phyloP scores from a whole-genome alignment of 257 asterid genomes.

The Gardenia jasminoides region DNA sequence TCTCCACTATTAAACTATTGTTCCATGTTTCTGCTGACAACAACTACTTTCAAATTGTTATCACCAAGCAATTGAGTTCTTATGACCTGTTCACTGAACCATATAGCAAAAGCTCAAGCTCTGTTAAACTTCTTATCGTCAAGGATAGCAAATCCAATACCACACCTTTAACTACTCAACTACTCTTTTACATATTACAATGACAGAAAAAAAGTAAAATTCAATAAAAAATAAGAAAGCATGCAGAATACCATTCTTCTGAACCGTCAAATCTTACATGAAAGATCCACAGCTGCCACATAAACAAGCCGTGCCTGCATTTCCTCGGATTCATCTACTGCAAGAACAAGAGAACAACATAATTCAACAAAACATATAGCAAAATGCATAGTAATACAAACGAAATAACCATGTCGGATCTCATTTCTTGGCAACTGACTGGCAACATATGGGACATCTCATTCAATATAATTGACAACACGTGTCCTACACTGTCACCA shows the following conservation, averaged over 20 bases:
- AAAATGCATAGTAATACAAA: neutral
- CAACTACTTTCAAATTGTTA: neutral
- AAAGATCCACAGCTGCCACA: slow-evolving; percentile 91
- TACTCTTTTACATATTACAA: neutral
- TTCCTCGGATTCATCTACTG: slow-evolving; percentile 82
- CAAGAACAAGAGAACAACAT: slow-evolving; percentile 22
- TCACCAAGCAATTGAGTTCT: neutral
- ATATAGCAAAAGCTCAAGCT: neutral
- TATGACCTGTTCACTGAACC: neutral
- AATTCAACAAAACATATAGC: neutral
- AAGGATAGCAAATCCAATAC: neutral
- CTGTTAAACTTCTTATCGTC: neutral
- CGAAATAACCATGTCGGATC: neutral
- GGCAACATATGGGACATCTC: neutral
- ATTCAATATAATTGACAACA: neutral
- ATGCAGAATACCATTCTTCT: neutral
- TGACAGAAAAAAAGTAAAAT: neutral
- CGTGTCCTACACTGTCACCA: neutral
- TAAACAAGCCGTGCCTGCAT: slow-evolving; percentile 91
- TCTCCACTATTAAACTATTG: neutral
- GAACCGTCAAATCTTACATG: slow-evolving; percentile 53
- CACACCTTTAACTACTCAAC: neutral
- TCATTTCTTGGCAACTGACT: neutral
- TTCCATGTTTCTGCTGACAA: neutral
- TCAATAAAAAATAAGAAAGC: neutral